phyloP scores from a whole-genome alignment of 306 rosid genomes.

The Prunus armeniaca region DNA sequence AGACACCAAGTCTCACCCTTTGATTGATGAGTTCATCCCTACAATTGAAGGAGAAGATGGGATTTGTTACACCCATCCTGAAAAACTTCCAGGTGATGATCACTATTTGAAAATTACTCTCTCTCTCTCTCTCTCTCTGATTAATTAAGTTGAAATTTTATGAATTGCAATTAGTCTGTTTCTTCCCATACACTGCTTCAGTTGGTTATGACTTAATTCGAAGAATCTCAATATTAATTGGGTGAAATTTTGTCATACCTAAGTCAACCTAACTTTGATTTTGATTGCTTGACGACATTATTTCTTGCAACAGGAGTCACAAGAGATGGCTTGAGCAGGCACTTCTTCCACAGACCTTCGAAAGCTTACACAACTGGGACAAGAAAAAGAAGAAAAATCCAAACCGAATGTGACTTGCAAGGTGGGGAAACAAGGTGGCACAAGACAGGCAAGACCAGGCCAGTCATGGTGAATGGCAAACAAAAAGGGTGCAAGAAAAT shows the following conservation, averaged over 20 bases:
- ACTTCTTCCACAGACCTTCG: slow-evolving; percentile 95
- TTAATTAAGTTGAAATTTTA: not conserved
- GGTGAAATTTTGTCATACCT: slow-evolving; percentile 47
- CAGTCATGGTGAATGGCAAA: slow-evolving; percentile 79
- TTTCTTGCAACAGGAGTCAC: slow-evolving; percentile 58
- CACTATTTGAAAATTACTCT: not conserved
- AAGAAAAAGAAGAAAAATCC: slow-evolving; percentile 88
- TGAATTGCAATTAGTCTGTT: not conserved
- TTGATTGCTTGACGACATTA: not conserved
- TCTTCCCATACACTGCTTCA: not conserved
- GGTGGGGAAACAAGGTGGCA: slow-evolving; percentile 98
- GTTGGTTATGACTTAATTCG: slow-evolving; percentile 27
- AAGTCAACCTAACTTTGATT: slow-evolving; percentile 61
- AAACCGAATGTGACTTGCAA: slow-evolving; percentile 71
- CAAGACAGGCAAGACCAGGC: slow-evolving; percentile 92
- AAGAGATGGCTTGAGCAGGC: slow-evolving; percentile 91
- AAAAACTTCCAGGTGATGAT: slow-evolving; percentile 83
- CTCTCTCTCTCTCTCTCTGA: slow-evolving; percentile 2
- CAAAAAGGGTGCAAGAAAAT: slow-evolving; percentile 98
- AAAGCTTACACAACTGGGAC: slow-evolving; percentile 99
- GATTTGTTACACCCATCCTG: slow-evolving; percentile 99
- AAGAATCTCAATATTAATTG: not conserved
- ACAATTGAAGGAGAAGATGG: slow-evolving; percentile 99
- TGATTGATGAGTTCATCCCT: slow-evolving; percentile 96
- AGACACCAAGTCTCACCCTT: slow-evolving; percentile 86